Evolutionary conservation across 1,139 yeast genomes (phyloP), one percentile per base, ranked within the genome.

Genomic region (Meyerozyma guilliermondii): DNA sequence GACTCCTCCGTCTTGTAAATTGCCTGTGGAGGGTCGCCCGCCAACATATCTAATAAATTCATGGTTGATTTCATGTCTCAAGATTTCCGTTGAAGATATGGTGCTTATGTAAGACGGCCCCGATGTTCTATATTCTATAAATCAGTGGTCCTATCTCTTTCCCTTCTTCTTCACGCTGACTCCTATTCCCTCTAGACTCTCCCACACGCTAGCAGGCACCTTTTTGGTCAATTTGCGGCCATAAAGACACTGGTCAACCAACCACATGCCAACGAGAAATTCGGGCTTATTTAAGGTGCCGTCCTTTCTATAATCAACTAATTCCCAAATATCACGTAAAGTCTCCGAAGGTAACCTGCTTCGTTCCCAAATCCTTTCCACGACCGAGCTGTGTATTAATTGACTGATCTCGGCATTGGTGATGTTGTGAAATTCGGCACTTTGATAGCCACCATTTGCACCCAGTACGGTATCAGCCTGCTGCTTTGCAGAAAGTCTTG

Each of bases 221-320:
- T 65, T 65, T 50, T 78, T 75, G 0, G 98, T 97, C 41, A 92
- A 67, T 60, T 92, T 92, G 31, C 96, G 72, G 0, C 98, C 98
- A 58, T 91, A 92, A n/a, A 91, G 69, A 56, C 96, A 87, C 60
- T 91, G 98, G 61, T 91, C 98, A 1, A 91, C 92, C 7, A 88
- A 65, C 98, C 98, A 91, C 87, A 86, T 88, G 0, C 96, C 98
- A 11, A 89, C 94, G 34, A 91, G 66, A 55, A 92, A 92, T 49
- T 91, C 91, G 39, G 81, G 83, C 47, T 87, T 78, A 54, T 84
- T 87, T 42, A 91, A 66, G 0, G 88, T 79, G 0, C 96, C 95
- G 59, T 87, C 95, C 39, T 69, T 68, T 50, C 91, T 68, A 39
- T 76, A 75, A 57, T 89, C 96, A 14, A 89, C 95, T 42, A 89